Conservation (phyloP, 768 basidiomycete species). For the Suillus cothurnatus region DNA sequence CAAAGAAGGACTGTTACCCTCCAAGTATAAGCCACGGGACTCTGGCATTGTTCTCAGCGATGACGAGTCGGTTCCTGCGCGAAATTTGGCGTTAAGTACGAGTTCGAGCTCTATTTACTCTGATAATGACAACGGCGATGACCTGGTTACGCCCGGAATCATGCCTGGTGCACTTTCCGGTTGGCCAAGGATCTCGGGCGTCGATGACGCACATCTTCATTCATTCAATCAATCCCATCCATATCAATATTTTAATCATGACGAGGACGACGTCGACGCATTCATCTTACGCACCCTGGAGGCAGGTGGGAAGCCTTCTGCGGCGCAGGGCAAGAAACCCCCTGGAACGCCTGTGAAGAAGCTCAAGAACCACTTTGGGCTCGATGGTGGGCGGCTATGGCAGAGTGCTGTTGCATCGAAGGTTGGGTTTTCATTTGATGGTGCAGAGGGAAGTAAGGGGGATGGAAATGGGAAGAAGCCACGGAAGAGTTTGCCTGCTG, state of each 20-base stretch:
- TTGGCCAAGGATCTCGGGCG: conserved; percentile 58
- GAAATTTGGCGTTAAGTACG: conserved; percentile 46
- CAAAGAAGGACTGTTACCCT: conserved; percentile 43
- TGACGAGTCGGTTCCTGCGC: conserved; percentile 59
- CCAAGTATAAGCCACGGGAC: conserved; percentile 74
- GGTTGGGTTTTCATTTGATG: conserved; percentile 54
- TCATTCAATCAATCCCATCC: conserved; percentile 3
- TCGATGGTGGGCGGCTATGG: conserved; percentile 68
- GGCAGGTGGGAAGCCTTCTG: conserved; percentile 52
- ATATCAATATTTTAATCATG: conserved; percentile 23
- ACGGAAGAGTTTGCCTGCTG: conserved; percentile 77
- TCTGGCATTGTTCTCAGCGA: conserved; percentile 66
- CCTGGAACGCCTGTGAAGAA: conserved; percentile 87
- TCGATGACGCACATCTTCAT: conserved; percentile 38
- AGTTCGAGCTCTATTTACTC: conserved; percentile 65
- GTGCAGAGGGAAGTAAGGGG: conserved; percentile 37
- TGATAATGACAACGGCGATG: conserved; percentile 50
- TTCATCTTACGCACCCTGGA: conserved; percentile 75
- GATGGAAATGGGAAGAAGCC: conserved; percentile 46
- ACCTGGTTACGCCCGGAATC: conserved; percentile 69
- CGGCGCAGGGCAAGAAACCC: conserved; percentile 54
- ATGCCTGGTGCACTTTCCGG: conserved; percentile 55
- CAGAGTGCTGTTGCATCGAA: conserved; percentile 78
- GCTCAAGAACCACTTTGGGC: conserved; percentile 53
- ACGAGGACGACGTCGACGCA: conserved; percentile 55